Conservation (phyloP, 768 basidiomycete genomes). For the Mycena filopes region DNA sequence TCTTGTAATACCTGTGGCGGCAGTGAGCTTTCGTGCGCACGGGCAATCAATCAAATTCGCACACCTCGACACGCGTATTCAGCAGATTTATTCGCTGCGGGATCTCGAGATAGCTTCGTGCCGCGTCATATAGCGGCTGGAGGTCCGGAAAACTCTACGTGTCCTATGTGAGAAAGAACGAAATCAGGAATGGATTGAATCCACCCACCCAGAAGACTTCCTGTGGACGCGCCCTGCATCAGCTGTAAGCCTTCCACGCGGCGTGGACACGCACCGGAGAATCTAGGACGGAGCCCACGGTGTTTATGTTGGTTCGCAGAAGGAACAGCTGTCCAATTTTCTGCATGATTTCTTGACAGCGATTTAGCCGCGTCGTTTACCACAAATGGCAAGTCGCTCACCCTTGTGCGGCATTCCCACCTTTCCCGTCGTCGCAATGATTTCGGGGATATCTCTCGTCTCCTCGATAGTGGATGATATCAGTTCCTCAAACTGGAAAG, state of each 20-base stretch:
- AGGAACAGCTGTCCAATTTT: conserved; percentile 96
- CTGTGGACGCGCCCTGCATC: conserved; percentile 47
- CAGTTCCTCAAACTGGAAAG: conserved; percentile 83
- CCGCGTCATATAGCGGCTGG: conserved; percentile 94
- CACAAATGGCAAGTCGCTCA: conserved; percentile 39
- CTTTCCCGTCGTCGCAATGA: conserved; percentile 93
- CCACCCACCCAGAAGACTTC: conserved; percentile 95
- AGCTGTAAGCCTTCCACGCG: conserved; percentile 11
- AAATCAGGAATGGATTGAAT: background rate
- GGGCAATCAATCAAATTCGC: conserved; percentile 36
- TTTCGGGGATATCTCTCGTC: conserved; percentile 95
- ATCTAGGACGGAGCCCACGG: conserved; percentile 96
- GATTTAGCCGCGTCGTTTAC: conserved; percentile 19
- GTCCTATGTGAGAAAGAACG: background rate
- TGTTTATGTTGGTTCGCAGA: conserved; percentile 92
- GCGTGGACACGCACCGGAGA: conserved; percentile 74
- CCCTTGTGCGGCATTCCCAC: conserved; percentile 91
- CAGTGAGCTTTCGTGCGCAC: too few species aligned
- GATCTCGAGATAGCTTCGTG: conserved; percentile 93
- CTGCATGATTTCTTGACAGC: conserved; percentile 87
- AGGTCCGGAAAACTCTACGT: conserved; percentile 90
- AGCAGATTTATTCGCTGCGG: conserved; percentile 92
- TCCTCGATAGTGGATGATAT: conserved; percentile 95
- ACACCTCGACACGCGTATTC: conserved; percentile 92
- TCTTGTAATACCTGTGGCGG: conserved; percentile 93